These are phyloP conservation scores for Prunella vulgaris DNA, from an alignment of 257 asterid genomes.

Conservation along the genomic window DNA sequence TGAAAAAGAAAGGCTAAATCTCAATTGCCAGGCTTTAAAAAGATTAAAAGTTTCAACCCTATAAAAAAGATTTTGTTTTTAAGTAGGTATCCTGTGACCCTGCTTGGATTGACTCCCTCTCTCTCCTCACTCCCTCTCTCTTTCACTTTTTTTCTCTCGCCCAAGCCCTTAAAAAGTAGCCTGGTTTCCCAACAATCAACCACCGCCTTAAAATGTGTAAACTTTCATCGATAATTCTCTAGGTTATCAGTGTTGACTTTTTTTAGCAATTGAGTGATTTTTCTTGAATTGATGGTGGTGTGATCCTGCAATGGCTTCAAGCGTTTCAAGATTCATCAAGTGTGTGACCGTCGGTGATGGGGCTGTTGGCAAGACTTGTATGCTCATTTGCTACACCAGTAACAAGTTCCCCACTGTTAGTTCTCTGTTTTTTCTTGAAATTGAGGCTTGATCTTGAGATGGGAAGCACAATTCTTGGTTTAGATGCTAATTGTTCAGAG, in stretches of 20 bases:
- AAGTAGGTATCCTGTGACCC: constrained; percentile 56
- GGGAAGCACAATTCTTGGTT: not conserved
- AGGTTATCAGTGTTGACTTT: constrained; percentile 5
- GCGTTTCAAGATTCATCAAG: constrained; percentile 90
- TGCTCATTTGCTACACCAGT: constrained; percentile 97
- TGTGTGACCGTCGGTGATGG: constrained; percentile 99
- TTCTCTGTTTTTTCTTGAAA: constrained; percentile 15
- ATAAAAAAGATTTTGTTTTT: constrained; percentile 11
- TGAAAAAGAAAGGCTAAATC: not conserved
- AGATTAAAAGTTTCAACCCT: constrained; percentile 9
- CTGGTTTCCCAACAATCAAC: constrained; percentile 39
- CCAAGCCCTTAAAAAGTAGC: constrained; percentile 21
- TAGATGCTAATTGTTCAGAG: not conserved
- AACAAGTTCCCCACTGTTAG: constrained; percentile 96
- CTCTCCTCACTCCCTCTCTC: constrained; percentile 18
- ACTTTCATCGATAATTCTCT: constrained; percentile 15
- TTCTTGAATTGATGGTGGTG: constrained; percentile 17
- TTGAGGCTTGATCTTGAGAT: not conserved
- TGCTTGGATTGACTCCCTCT: too few relatives aligned
- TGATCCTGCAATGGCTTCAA: constrained; percentile 63
- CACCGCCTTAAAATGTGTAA: constrained; percentile 22
- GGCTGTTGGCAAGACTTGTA: constrained; percentile 98
- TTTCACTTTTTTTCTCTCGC: not conserved
- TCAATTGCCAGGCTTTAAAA: constrained; percentile 7
- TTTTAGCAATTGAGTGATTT: constrained; percentile 9